Base-by-base conservation (phyloP, 139 green algal genomes). In the Edaphochlamys debaryana region DNA sequence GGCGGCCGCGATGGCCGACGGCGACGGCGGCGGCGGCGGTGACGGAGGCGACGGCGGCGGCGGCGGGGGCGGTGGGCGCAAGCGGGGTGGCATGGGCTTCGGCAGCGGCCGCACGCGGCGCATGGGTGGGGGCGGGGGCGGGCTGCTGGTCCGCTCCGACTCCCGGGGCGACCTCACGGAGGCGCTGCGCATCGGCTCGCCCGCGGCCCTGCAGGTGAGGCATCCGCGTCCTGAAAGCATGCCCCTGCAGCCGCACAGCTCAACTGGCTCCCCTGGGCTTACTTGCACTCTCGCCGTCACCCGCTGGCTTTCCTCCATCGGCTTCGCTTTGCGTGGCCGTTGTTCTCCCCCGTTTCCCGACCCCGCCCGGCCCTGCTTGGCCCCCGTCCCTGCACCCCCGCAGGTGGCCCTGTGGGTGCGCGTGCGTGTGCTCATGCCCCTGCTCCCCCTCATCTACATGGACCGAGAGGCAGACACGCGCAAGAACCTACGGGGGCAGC, bases 351-450 rank as follows among this genome's bases (percentile, higher is more conserved):
- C n/a, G n/a, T n/a, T n/a, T n/a, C n/a, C n/a, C n/a, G n/a, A n/a
- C n/a, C n/a, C 56, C 25, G 56, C 22, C 56, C 25, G 9, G 56
- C 25, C 22, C 30, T 4, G 11, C 56, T 27, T 29, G 5, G 4
- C 22, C 56, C 17, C 11, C 25, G 15, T n/a, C 3, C 36, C 54
- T 0, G 54, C 67, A 6, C 66, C 50, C 13, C 38, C 68, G 8
- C 86, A 90, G 70, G 85, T 86, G 79, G 66, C 79, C 22, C 29
- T 86, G 48, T 86, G 79, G 79, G 41, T 86, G 37, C 79, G 85
- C 29, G 36, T 89, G n/a, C 70, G 71, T 40, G 62, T 86, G 63
- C 85, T 89, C 62, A 71, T 86, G 85, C 85, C 85, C 22, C 85
- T 89, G 64, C 64, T 89, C 79, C 85, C 85, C 0, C 69, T 79